Evolutionary conservation across 768 basidiomycete species (phyloP), one percentile per base, ranked within the genome.

Genomic region (Pisolithus orientalis): DNA sequence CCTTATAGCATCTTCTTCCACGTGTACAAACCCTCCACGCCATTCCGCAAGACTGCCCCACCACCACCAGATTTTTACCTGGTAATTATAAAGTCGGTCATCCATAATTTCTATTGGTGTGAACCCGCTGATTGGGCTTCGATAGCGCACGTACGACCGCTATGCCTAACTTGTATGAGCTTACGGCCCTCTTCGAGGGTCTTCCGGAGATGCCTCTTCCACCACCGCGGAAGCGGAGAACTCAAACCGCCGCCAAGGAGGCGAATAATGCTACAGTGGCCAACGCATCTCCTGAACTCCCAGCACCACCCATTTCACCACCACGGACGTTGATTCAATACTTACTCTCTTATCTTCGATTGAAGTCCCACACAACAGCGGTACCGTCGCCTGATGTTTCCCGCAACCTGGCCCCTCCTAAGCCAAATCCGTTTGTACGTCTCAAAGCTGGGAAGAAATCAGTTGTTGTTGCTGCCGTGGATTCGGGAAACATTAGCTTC

Each of bases 1-100:
- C 86, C 87, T 0, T 97, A 94, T 65, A 73, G 79, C 47, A 77
- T 91, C 4, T 97, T 96, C 70, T 98, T 77, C 68, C 87, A 96
- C 61, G 74, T 92, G 4, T 95, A 94, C 73, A 96, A 95, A 62
- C 95, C 95, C 2, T 83, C 82, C 6, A 90, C 91, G 0, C 76
- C 87, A 7, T 95, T 84, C 72, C 85, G 81, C 64, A 91, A 85
- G 71, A 86, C 82, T 0, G 70, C 79, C 1, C 89, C 87, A 5
- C 83, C 85, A 6, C 74, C 77, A 1, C 92, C 94, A 2, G 92
- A 96, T 67, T 98, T 92, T 68, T 78, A 84, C 47, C 70, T 96
- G 17, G 89, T 90, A 1, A 87, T 94, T 2, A 76, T 97, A 52
- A 82, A 94, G 94, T 95, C 57, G 59, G 84, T 71, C 24, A 6